Evolutionary conservation across 148 eudicot species (phyloP).

Genomic region (Linanthus parryae): DNA sequence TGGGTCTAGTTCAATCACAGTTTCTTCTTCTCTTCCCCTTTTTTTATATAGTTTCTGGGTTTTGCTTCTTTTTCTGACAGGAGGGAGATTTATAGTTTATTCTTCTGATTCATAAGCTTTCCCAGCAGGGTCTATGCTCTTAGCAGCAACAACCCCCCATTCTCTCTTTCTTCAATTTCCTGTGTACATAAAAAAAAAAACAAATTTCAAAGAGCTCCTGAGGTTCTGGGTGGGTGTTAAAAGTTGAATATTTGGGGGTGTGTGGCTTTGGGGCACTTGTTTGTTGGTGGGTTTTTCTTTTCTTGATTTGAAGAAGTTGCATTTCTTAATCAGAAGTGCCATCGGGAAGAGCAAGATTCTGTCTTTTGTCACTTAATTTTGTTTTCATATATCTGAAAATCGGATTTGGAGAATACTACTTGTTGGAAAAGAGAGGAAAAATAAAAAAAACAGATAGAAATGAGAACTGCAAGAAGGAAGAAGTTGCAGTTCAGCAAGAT

Average conservation of each 20-base stretch:
- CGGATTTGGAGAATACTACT: too few relatives aligned
- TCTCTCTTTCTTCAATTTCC: background rate
- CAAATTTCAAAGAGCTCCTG: too few relatives aligned
- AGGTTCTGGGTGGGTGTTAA: constrained; percentile 3
- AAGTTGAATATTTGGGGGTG: background rate
- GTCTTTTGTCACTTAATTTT: constrained; percentile 7
- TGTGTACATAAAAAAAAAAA: too few relatives aligned
- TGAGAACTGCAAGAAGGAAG: constrained; percentile 34
- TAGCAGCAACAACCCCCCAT: too few relatives aligned
- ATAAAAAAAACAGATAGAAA: too few relatives aligned
- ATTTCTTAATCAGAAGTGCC: constrained; percentile 10
- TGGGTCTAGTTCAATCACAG: constrained; percentile 1
- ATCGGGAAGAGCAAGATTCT: constrained; percentile 12
- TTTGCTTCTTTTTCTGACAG: background rate
- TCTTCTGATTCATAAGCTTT: background rate
- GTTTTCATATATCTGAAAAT: too few relatives aligned
- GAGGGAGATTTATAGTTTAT: background rate
- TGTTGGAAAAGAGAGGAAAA: too few relatives aligned
- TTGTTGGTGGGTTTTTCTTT: constrained; percentile 21
- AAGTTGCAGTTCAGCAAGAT: constrained; percentile 73
- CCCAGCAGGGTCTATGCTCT: background rate
- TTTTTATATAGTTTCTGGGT: constrained; percentile 5
- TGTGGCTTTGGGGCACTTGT: constrained; percentile 20
- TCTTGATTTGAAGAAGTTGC: constrained; percentile 7
- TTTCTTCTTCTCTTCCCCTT: too few relatives aligned